These are phyloP conservation scores for Cephaloascus albidus DNA, from an alignment of 805 yeast species.

Conservation along the genomic window DNA sequence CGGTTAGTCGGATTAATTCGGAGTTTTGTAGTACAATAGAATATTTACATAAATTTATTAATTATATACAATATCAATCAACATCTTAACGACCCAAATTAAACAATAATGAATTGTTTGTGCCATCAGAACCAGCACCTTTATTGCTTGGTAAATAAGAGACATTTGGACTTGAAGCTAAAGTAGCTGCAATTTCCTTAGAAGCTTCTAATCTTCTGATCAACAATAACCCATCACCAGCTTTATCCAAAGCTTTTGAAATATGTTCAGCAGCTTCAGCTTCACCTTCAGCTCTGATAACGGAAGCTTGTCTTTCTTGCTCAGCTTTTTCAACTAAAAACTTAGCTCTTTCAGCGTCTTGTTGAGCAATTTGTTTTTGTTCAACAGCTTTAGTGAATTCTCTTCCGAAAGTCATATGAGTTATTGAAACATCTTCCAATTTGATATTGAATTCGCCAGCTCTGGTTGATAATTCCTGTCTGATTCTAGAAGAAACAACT, in stretches of 20 bases:
- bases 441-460: constrained; percentile 85
- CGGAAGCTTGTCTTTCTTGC: constrained; percentile 91
- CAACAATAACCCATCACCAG: constrained; percentile 91
- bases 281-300: constrained; percentile 98
- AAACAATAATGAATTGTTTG: constrained; percentile 49
- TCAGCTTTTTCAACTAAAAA: constrained; percentile 92
- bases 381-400: constrained; percentile 98
- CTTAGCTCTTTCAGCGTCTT: constrained; percentile 96
- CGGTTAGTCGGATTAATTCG: too few relatives aligned
- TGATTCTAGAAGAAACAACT: constrained; percentile 80
- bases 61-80: too few relatives aligned
- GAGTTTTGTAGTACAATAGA: too few relatives aligned
- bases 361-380: constrained; percentile 98
- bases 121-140: constrained; percentile 22
- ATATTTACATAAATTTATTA: too few relatives aligned
- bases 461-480: constrained; percentile 74
- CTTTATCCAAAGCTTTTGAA: constrained; percentile 84
- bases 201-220: constrained; percentile 96
- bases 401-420: constrained; percentile 94
- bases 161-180: constrained; percentile 76
- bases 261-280: constrained; percentile 97
- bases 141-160: constrained; percentile 72
- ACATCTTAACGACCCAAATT: constrained; percentile 66
- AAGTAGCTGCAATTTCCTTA: constrained; percentile 85
- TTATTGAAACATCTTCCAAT: constrained; percentile 93